phyloP scores from a whole-genome alignment of 208 protist species.

The Trypanosoma melophagium region DNA sequence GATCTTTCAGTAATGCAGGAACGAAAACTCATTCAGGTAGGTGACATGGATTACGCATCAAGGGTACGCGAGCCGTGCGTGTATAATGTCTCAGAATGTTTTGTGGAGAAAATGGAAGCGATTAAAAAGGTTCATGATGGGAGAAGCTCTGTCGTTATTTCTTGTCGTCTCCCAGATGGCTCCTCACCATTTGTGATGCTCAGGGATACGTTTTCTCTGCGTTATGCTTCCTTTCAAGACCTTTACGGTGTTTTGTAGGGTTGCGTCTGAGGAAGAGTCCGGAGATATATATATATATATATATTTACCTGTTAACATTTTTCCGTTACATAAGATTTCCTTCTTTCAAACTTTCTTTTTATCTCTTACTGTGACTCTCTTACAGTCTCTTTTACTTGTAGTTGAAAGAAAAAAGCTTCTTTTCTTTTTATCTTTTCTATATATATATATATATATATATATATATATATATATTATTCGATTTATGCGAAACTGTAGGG shows the following conservation, averaged over 20 bases:
- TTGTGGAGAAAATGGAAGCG: constrained; percentile 59
- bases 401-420: background rate
- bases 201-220: constrained; percentile 64
- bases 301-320: background rate
- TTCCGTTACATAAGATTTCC: background rate
- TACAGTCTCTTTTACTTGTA: too few species aligned
- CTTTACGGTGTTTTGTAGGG: constrained; percentile 41
- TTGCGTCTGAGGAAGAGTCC: background rate
- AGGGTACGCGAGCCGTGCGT: constrained; percentile 73
- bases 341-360: background rate
- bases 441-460: background rate
- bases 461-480: background rate
- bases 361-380: too few species aligned
- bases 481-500: background rate
- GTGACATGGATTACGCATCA: constrained; percentile 41
- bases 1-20: constrained; percentile 79
- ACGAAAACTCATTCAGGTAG: constrained; percentile 35
- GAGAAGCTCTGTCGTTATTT: constrained; percentile 46
- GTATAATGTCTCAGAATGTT: constrained; percentile 81
- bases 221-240: constrained; percentile 65
- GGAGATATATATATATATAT: background rate
- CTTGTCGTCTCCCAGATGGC: constrained; percentile 46
- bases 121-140: constrained; percentile 29
- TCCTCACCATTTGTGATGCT: constrained; percentile 64
- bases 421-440: constrained; percentile 6